phyloP scores from a whole-genome alignment of 2,329 filamentous ascomycete genomes.

The Xenosphaeropsis pyriputrescens region DNA sequence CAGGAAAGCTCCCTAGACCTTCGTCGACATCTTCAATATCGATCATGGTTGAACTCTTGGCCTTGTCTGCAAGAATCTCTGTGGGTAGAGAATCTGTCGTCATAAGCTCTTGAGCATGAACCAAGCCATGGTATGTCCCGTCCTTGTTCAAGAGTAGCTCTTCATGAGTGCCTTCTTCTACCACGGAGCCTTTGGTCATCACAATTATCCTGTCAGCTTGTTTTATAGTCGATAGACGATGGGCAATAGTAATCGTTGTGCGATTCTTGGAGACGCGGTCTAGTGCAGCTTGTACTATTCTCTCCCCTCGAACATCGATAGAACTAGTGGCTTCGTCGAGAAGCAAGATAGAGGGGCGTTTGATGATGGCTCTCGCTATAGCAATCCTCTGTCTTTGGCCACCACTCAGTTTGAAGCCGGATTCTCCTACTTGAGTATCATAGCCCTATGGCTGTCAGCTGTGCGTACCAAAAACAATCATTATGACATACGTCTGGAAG shows the following conservation, averaged over 20 bases:
- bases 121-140: conserved; percentile 54
- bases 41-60: conserved; percentile 1
- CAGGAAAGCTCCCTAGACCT: conserved; percentile 6
- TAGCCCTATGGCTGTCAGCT: conserved; percentile 36
- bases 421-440: conserved; percentile 61
- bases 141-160: conserved; percentile 44
- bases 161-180: conserved; percentile 65
- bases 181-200: conserved; percentile 52
- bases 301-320: conserved; percentile 26
- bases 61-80: conserved; percentile 1
- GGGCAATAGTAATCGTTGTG: conserved; percentile 50
- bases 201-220: conserved; percentile 71
- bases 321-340: conserved; percentile 50
- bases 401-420: conserved; percentile 65
- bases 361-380: conserved; percentile 55
- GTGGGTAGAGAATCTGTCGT: conserved; percentile 21
- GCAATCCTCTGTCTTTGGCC: conserved; percentile 76
- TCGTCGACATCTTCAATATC: conserved; percentile 8
- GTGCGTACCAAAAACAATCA: conserved; percentile 27
- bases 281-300: conserved; percentile 37
- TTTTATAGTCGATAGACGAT: conserved; percentile 60
- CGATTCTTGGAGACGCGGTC: conserved; percentile 37
- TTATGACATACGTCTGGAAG: conserved; percentile 44
- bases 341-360: conserved; percentile 51
- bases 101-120: conserved; percentile 45